Conservation (phyloP, 805 yeast species). For the Priceomyces castillae region DNA sequence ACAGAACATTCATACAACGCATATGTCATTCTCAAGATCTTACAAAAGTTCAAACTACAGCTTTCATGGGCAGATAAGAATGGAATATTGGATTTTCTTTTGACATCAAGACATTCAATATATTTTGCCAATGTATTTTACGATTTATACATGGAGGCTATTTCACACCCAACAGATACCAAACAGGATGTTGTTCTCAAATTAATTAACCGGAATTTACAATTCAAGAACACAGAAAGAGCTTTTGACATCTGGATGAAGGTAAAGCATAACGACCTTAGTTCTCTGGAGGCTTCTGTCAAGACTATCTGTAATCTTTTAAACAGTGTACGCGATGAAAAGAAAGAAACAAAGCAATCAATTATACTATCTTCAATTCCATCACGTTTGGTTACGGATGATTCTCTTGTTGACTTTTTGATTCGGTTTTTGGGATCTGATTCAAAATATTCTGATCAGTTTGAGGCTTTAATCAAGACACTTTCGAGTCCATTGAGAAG, state of each 20-base stretch:
- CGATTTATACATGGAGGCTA: slow-evolving; percentile 6
- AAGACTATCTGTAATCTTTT: slow-evolving; percentile 1
- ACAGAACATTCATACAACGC: slow-evolving; percentile 9
- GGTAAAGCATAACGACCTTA: background rate
- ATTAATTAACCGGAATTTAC: slow-evolving; percentile 13
- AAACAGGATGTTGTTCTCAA: background rate
- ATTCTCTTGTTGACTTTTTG: slow-evolving; percentile 8
- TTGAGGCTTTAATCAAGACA: slow-evolving; percentile 19
- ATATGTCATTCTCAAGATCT: slow-evolving; percentile 12
- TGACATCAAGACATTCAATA: slow-evolving; percentile 9
- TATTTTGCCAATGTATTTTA: slow-evolving; percentile 18
- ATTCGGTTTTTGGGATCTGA: slow-evolving; percentile 9
- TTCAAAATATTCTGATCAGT: slow-evolving; percentile 9
- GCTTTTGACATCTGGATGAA: slow-evolving; percentile 18
- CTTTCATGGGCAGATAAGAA: background rate
- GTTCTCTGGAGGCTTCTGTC: background rate
- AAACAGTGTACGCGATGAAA: background rate
- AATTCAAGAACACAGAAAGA: slow-evolving; percentile 12
- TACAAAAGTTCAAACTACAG: slow-evolving; percentile 4
- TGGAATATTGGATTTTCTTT: slow-evolving; percentile 3
- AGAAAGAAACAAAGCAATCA: background rate
- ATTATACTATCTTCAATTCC: background rate
- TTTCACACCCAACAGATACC: background rate
- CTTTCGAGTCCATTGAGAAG: slow-evolving; percentile 31
- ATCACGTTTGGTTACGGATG: background rate